phyloP scores from a whole-genome alignment of 106 monocot genomes.

The Dactylorhiza incarnata region DNA sequence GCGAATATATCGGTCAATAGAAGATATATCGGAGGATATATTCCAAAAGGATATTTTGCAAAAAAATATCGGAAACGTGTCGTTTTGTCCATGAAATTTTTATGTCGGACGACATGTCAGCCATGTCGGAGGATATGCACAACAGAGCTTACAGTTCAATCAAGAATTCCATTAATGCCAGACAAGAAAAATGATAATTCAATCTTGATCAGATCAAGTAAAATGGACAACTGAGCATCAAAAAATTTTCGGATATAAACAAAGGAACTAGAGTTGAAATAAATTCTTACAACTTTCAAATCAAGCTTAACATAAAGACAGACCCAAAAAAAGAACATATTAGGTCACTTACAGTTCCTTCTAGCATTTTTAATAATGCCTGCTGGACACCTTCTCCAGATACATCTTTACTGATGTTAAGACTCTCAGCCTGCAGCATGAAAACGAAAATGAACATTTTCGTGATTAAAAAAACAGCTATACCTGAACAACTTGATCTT shows the following conservation, averaged over 20 bases:
- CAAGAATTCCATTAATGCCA: background rate
- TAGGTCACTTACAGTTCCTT: conserved; percentile 84
- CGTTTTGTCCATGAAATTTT: too few species aligned
- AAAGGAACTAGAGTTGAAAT: background rate
- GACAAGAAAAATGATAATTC: background rate
- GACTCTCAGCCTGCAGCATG: conserved; percentile 62
- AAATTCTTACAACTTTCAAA: background rate
- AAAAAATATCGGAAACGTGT: too few species aligned
- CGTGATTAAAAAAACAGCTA: background rate
- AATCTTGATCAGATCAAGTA: background rate
- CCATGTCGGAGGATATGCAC: background rate
- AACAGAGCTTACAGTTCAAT: background rate
- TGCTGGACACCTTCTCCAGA: conserved; percentile 99
- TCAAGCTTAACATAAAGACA: background rate
- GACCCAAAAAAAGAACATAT: background rate
- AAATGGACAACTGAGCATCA: background rate
- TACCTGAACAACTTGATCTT: background rate
- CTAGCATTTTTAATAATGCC: conserved; percentile 90
- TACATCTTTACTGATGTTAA: conserved; percentile 82
- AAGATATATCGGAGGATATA: too few species aligned
- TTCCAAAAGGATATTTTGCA: too few species aligned
- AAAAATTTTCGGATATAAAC: background rate
- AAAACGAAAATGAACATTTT: background rate
- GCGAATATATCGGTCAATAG: too few species aligned
- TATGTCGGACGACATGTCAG: too few species aligned